Percentiles rank a stretch among this genome's conserved stretches.
These are phyloP conservation scores for Cryphonectria parasitica DNA, from an alignment of 2,329 filamentous ascomycete genomes.

Conservation along the genomic window DNA sequence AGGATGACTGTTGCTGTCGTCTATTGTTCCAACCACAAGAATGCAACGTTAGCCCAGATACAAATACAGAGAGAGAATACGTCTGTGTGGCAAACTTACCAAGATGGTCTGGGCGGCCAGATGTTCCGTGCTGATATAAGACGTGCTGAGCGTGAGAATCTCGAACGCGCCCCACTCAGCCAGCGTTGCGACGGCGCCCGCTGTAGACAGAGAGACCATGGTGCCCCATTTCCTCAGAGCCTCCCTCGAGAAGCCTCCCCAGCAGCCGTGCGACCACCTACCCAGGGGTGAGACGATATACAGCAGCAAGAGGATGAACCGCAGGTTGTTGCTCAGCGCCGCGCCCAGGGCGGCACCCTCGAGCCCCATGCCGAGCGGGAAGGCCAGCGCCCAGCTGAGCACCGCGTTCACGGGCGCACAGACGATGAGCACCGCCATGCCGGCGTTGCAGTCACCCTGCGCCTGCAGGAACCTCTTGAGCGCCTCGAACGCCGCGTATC, in stretches of 20 bases:
- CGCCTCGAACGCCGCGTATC: slow-evolving; percentile 58
- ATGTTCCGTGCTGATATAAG: slow-evolving; percentile 47
- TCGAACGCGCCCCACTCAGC: slow-evolving; percentile 50
- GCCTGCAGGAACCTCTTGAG: slow-evolving; percentile 59
- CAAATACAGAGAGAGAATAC: not conserved
- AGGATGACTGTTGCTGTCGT: slow-evolving; percentile 45
- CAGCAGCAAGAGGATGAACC: slow-evolving; percentile 50
- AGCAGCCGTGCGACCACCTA: slow-evolving; percentile 47
- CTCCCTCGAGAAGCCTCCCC: slow-evolving; percentile 47
- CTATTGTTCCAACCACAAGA: slow-evolving; percentile 5
- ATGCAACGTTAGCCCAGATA: not conserved
- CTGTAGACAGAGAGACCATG: slow-evolving; percentile 44
- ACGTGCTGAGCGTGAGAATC: slow-evolving; percentile 49
- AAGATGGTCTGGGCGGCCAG: slow-evolving; percentile 48
- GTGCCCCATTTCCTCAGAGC: slow-evolving; percentile 40
- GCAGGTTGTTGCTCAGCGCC: slow-evolving; percentile 52
- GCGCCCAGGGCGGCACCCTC: slow-evolving; percentile 55
- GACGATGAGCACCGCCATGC: slow-evolving; percentile 50
- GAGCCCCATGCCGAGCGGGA: slow-evolving; percentile 48
- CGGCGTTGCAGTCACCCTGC: slow-evolving; percentile 56
- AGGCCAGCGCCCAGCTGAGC: slow-evolving; percentile 54
- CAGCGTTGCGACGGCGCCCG: slow-evolving; percentile 45
- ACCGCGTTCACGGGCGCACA: slow-evolving; percentile 52
- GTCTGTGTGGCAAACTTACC: slow-evolving; percentile 11
- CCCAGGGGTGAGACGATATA: slow-evolving; percentile 49